Percentiles rank a stretch among this genome's conserved stretches.
These are phyloP conservation scores for Capsicum rhomboideum DNA, from an alignment of 257 asterid genomes.

Conservation along the genomic window DNA sequence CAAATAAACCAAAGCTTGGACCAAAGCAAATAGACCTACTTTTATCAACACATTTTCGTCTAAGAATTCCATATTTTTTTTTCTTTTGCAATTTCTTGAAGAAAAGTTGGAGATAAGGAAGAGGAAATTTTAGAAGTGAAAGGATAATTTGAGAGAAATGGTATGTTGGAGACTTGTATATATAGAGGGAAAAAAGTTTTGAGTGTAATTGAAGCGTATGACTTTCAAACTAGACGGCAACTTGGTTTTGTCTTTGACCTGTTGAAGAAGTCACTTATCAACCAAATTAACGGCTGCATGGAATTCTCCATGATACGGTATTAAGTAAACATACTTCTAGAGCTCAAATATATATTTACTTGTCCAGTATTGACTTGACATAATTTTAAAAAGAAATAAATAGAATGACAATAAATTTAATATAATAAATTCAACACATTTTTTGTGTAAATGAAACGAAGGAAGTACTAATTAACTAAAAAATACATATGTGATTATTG, in stretches of 20 bases:
- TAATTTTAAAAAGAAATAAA: too few relatives aligned
- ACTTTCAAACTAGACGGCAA: not conserved
- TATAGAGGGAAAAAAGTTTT: not conserved
- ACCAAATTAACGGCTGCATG: not conserved
- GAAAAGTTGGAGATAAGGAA: not conserved
- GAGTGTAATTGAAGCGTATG: not conserved
- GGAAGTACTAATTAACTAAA: too few relatives aligned
- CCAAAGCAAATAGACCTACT: constrained; percentile 43
- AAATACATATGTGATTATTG: too few relatives aligned
- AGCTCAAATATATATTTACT: too few relatives aligned
- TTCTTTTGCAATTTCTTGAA: not conserved
- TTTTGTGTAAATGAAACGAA: too few relatives aligned
- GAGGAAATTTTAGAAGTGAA: not conserved
- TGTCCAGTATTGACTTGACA: too few relatives aligned
- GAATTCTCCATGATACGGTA: not conserved
- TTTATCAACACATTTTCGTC: constrained; percentile 33
- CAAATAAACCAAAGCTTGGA: constrained; percentile 55
- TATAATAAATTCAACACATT: too few relatives aligned
- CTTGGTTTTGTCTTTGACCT: not conserved
- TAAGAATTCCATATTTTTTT: constrained; percentile 15
- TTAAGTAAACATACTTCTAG: not conserved
- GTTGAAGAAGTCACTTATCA: not conserved
- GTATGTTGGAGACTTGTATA: not conserved
- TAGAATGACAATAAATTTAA: too few relatives aligned
- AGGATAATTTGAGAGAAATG: not conserved